These are phyloP conservation scores for Moricandia moricandioides DNA, from an alignment of 345 rosid species.

Conservation along the genomic window DNA sequence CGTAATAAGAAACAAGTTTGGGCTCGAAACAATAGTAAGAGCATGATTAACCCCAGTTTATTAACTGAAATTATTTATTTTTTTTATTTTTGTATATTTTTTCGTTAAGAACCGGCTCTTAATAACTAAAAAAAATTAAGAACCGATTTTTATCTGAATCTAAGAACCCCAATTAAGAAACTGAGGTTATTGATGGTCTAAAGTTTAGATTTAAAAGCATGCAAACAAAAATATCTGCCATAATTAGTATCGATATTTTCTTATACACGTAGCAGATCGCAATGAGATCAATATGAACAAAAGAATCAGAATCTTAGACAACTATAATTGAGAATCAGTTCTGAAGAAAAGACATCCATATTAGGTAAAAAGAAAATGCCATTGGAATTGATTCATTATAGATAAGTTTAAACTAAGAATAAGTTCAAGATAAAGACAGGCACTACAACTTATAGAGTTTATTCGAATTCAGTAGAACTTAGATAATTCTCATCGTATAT, in stretches of 20 bases:
- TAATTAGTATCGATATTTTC: background rate
- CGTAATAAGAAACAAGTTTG: background rate
- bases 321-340: conserved; percentile 17
- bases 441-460: background rate
- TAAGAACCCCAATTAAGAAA: no score
- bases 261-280: background rate
- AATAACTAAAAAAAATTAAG: no score
- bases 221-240: background rate
- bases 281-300: conserved; percentile 14
- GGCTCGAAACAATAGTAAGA: background rate
- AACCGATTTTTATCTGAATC: no score
- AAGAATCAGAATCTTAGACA: conserved; percentile 23
- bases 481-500: conserved; percentile 4
- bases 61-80: no score
- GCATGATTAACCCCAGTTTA: no score
- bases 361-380: conserved; percentile 20
- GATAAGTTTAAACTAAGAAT: background rate
- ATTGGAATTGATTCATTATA: conserved; percentile 26
- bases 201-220: background rate
- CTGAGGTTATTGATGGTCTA: no score
- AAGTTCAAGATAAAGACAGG: conserved; percentile 13
- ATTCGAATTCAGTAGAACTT: background rate
- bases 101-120: no score
- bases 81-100: no score
- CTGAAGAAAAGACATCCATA: conserved; percentile 22